Evolutionary conservation across 805 yeast species (phyloP).

Genomic region (Candida montana): DNA sequence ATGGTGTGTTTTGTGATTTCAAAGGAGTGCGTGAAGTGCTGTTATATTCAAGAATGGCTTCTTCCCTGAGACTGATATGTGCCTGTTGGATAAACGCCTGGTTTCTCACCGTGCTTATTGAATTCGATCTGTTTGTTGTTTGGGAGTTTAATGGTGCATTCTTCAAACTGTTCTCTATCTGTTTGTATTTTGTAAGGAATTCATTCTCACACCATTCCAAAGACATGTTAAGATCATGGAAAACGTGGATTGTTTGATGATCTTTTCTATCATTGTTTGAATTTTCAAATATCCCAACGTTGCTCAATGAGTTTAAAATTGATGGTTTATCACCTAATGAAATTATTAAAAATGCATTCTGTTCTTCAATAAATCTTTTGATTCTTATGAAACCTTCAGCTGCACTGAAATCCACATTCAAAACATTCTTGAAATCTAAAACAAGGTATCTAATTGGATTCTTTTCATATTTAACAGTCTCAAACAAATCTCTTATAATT

Average conservation of each 20-base stretch:
- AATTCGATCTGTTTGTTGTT: conserved; percentile 1
- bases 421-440: conserved; percentile 79
- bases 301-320: conserved; percentile 68
- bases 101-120: conserved; percentile 34
- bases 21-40: neutral
- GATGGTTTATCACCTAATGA: conserved; percentile 70
- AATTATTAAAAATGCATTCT: conserved; percentile 64
- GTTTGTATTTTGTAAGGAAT: conserved; percentile 46
- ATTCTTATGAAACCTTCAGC: conserved; percentile 93
- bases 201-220: conserved; percentile 97
- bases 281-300: conserved; percentile 64
- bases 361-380: conserved; percentile 67
- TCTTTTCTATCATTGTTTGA: conserved; percentile 30
- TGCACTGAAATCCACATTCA: conserved; percentile 84
- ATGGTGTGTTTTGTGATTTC: conserved; percentile 22
- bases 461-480: conserved; percentile 33
- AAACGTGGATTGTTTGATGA: conserved; percentile 45
- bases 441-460: conserved; percentile 76
- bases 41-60: conserved; percentile 20
- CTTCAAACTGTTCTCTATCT: conserved; percentile 22
- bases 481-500: conserved; percentile 60
- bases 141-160: neutral
- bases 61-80: conserved; percentile 27
- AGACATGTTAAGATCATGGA: conserved; percentile 77
- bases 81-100: conserved; percentile 36